Base-by-base conservation (phyloP, 2,329 filamentous ascomycete species). In the Lachnellula arida region DNA sequence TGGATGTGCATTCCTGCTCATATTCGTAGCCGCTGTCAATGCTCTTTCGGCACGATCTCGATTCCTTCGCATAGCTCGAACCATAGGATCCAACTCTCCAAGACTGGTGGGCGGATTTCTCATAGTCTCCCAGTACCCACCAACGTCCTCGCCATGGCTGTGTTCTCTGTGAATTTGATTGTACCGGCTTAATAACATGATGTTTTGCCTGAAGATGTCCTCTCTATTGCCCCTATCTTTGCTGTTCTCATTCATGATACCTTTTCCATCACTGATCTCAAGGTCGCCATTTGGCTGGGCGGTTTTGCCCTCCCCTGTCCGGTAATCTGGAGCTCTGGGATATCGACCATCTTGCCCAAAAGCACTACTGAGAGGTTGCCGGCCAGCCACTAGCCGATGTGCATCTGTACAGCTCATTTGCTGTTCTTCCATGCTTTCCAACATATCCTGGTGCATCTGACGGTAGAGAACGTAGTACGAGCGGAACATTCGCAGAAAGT, bases 391-490 rank as follows among this genome's bases (percentile, higher is more conserved):
- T 6, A 95, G 81, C 63, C 93, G 87, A 56, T 88, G 84, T 11
- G 89, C 85, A 63, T 91, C 86, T 19, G 84, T 85, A 58, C 88
- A 88, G 39, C 89, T 82, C 70, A 89, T 83, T 53, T 88, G 81
- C 67, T 92, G 88, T 59, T 92, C 88, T 65, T 92, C 88, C 60
- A 91, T 78, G 1, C 85, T 85, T 55, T 89, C 85, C 5, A 93
- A 78, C 58, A 92, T 88, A 62, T 97, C 93, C 57, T 84, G 84
- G 58, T 94, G 91, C 72, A 96, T 86, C 68, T 96, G 89, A 68
- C 92, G 91, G 68, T 91, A 94, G 8, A 97, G 81, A 2, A 89
- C 86, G 71, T 96, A 97, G 71, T 95, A 96, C 0, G 93, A 93
- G 44, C 90, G 81, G 72, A 97, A 96, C 73, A 99, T 88, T 54